A percentile compares a stretch with the other conserved stretches of the same genome.
Evolutionary conservation across 148 eudicot genomes (phyloP).

Genomic region (Dysphania ambrosioides): DNA sequence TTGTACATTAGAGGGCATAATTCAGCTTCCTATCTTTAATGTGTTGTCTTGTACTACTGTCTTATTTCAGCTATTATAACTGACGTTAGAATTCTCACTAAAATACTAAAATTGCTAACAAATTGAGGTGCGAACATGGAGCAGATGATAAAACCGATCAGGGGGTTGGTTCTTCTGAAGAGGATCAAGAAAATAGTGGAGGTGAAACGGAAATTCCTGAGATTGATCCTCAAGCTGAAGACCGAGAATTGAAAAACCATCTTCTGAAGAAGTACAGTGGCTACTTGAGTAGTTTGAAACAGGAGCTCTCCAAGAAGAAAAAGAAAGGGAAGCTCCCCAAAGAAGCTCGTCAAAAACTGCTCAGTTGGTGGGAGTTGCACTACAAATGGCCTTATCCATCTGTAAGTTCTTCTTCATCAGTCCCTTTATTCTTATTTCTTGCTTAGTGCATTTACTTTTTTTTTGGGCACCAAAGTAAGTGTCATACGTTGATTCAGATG

Average conservation of each 20-base stretch:
- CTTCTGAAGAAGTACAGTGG: constrained; percentile 85
- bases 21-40: too few species aligned
- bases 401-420: constrained; percentile 25
- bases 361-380: constrained; percentile 75
- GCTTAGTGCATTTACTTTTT: too few species aligned
- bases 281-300: constrained; percentile 85
- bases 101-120: too few species aligned
- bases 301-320: constrained; percentile 79
- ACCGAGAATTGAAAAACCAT: constrained; percentile 83
- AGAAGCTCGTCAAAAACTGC: constrained; percentile 65
- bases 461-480: too few species aligned
- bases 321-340: constrained; percentile 76
- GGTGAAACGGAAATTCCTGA: constrained; percentile 76
- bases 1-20: too few species aligned
- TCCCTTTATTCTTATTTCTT: not conserved
- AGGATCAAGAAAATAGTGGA: constrained; percentile 80
- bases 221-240: constrained; percentile 93
- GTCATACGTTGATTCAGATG: too few species aligned
- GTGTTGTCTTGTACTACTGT: too few species aligned
- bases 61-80: too few species aligned
- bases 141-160: constrained; percentile 75
- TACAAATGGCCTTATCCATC: constrained; percentile 81
- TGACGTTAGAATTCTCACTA: too few species aligned
- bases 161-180: constrained; percentile 82
- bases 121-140: not conserved